Evolutionary conservation across 2,329 filamentous ascomycete species (phyloP).

Genomic region (Pseudopyricularia cyperi): DNA sequence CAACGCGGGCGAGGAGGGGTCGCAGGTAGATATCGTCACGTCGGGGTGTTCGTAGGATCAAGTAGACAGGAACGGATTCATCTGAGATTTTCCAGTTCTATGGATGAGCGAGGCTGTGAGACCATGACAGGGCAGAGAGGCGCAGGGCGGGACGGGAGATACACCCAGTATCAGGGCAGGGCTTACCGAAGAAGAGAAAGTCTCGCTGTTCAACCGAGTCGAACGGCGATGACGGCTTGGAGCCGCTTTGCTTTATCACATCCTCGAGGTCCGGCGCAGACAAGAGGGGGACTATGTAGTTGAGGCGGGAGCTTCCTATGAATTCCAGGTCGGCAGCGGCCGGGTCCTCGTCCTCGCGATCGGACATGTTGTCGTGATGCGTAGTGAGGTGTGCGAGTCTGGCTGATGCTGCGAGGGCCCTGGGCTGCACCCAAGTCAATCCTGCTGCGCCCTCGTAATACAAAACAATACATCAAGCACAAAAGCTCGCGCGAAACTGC

Average conservation of each 20-base stretch:
- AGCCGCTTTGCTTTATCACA: constrained; percentile 25
- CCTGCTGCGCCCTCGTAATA: too few relatives aligned
- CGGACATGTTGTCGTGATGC: constrained; percentile 10
- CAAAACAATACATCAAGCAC: too few relatives aligned
- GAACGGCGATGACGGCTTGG: constrained; percentile 29
- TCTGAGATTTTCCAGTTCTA: constrained; percentile 39
- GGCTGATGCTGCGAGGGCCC: too few relatives aligned
- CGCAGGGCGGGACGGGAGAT: constrained; percentile 1
- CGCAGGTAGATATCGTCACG: constrained; percentile 42
- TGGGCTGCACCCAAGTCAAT: too few relatives aligned
- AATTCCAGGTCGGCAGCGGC: constrained; percentile 27
- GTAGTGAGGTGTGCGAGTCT: not conserved
- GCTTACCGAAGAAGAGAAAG: constrained; percentile 59
- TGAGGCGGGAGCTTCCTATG: constrained; percentile 44
- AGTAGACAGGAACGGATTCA: constrained; percentile 57
- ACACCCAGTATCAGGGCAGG: not conserved
- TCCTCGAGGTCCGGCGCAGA: constrained; percentile 42
- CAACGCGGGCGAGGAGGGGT: constrained; percentile 47
- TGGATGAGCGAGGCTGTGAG: constrained; percentile 29
- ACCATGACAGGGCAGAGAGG: constrained; percentile 15
- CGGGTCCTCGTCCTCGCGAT: constrained; percentile 16
- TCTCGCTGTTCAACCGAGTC: constrained; percentile 49
- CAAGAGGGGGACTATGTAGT: constrained; percentile 45
- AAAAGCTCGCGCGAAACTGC: too few relatives aligned
- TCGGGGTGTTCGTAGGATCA: constrained; percentile 53